Evolutionary conservation across 768 basidiomycete genomes (phyloP).

Genomic region (Mycena rebaudengoi): DNA sequence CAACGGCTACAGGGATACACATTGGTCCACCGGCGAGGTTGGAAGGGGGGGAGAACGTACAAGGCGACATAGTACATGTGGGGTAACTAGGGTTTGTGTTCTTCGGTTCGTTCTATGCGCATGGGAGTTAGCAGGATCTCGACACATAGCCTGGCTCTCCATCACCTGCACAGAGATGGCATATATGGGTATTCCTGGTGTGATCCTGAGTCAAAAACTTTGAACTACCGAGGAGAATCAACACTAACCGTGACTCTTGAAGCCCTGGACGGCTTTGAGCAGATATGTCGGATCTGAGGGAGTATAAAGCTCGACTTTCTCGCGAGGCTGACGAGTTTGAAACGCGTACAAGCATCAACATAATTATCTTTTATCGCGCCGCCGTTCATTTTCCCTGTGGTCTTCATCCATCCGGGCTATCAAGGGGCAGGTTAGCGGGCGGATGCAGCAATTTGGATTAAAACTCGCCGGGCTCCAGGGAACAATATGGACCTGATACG

Average conservation of each 20-base stretch:
- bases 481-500: constrained; percentile 54
- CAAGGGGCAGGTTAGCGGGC: background rate
- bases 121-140: background rate
- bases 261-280: constrained; percentile 76
- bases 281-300: constrained; percentile 73
- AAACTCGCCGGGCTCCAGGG: constrained; percentile 79
- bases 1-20: constrained; percentile 39
- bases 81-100: constrained; percentile 77
- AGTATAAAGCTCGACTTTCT: background rate
- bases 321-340: background rate
- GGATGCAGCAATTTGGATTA: background rate
- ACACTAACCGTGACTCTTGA: constrained; percentile 63
- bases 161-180: constrained; percentile 66
- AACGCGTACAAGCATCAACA: constrained; percentile 51
- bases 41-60: background rate
- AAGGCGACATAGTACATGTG: constrained; percentile 62
- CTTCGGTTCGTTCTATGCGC: constrained; percentile 55
- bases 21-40: background rate
- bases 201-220: no score
- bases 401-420: constrained; percentile 87
- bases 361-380: constrained; percentile 52
- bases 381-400: constrained; percentile 72
- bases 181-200: constrained; percentile 67
- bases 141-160: background rate
- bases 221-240: no score